phyloP scores from a whole-genome alignment of 331 rosid species.

The Malus hybrid region DNA sequence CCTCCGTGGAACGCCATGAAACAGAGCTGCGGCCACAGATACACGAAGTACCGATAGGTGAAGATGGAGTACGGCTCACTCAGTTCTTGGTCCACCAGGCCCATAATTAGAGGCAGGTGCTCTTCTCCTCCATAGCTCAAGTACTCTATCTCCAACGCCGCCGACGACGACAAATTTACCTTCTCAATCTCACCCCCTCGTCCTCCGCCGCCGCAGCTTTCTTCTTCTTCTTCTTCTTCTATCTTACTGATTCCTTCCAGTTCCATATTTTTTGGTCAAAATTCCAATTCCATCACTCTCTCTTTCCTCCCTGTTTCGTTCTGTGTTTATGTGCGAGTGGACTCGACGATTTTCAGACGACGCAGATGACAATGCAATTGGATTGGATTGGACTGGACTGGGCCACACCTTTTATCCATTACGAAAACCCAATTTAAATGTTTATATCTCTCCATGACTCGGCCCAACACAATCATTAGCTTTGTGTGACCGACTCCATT shows the following conservation, averaged over 20 bases:
- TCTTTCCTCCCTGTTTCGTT: too few species aligned
- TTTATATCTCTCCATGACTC: neutral
- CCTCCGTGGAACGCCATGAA: slow-evolving; percentile 90
- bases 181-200: slow-evolving; percentile 21
- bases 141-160: slow-evolving; percentile 59
- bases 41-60: slow-evolving; percentile 94
- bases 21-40: slow-evolving; percentile 94
- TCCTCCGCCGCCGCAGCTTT: neutral
- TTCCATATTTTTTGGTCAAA: too few species aligned
- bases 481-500: too few species aligned
- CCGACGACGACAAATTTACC: slow-evolving; percentile 38
- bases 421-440: too few species aligned
- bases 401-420: neutral
- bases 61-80: slow-evolving; percentile 98
- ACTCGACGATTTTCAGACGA: neutral
- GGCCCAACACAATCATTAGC: neutral
- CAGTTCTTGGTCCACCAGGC: slow-evolving; percentile 84
- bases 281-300: too few species aligned
- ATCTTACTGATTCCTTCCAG: slow-evolving; percentile 2
- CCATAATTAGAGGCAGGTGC: slow-evolving; percentile 83
- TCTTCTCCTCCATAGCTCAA: slow-evolving; percentile 86
- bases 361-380: neutral
- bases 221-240: neutral
- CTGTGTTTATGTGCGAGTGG: neutral
- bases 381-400: neutral